These are phyloP conservation scores for Ganoderma meredithae DNA, from an alignment of 1,284 basidiomycete species.

Conservation along the genomic window DNA sequence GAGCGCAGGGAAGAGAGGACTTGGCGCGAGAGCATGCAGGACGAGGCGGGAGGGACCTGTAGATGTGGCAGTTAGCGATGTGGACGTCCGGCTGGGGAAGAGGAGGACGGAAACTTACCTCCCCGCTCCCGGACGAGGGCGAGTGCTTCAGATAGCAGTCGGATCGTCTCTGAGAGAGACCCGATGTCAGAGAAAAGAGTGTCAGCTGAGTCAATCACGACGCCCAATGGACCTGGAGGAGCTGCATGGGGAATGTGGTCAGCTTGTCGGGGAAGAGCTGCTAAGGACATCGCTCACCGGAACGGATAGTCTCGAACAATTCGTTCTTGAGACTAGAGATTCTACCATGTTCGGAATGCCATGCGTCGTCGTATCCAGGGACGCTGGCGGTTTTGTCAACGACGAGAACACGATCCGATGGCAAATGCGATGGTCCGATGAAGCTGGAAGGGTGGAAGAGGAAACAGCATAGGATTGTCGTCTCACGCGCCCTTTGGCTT, in stretches of 20 bases:
- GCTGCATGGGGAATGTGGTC: constrained; percentile 37
- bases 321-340: constrained; percentile 24
- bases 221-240: constrained; percentile 53
- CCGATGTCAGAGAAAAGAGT: constrained; percentile 63
- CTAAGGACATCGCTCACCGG: constrained; percentile 46
- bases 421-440: constrained; percentile 36
- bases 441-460: constrained; percentile 62
- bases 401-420: constrained; percentile 45
- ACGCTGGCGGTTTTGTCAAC: constrained; percentile 62
- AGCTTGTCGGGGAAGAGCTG: not conserved
- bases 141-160: constrained; percentile 56
- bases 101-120: constrained; percentile 45
- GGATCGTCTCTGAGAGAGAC: constrained; percentile 60
- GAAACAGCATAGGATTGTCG: constrained; percentile 62
- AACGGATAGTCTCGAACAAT: constrained; percentile 53
- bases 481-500: constrained; percentile 22
- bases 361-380: constrained; percentile 57
- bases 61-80: not conserved
- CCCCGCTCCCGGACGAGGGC: constrained; percentile 51
- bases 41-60: constrained; percentile 70
- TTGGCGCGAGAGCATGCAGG: constrained; percentile 64
- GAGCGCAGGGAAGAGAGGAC: constrained; percentile 62
- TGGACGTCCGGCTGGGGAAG: not conserved
- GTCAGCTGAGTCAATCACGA: constrained; percentile 75
- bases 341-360: constrained; percentile 39